phyloP scores from a whole-genome alignment of 805 yeast genomes.

The Candida bentonensis region DNA sequence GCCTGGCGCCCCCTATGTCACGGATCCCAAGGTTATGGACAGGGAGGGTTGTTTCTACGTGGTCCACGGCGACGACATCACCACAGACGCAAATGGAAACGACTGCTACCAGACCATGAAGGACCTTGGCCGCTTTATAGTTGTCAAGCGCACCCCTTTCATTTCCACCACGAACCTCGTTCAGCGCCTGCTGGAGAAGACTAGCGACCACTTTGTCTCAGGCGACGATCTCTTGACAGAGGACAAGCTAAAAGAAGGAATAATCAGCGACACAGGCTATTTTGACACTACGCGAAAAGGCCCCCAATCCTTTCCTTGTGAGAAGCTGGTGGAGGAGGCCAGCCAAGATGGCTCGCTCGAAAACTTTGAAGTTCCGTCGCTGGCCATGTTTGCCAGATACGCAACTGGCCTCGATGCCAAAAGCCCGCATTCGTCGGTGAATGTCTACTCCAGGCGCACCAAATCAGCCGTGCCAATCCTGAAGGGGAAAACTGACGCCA shows the following conservation, averaged over 20 bases:
- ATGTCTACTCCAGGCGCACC: constrained; percentile 3
- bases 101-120: constrained; percentile 83
- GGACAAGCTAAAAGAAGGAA: constrained; percentile 13
- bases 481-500: constrained; percentile 4
- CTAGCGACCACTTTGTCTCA: constrained; percentile 43
- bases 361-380: constrained; percentile 3
- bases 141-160: constrained; percentile 89
- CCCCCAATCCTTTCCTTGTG: no score
- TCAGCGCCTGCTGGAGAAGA: constrained; percentile 61
- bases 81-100: constrained; percentile 89
- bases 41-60: constrained; percentile 66
- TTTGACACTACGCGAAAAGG: background rate
- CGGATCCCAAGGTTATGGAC: constrained; percentile 71
- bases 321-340: constrained; percentile 6
- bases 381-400: constrained; percentile 11
- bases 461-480: constrained; percentile 6
- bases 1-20: constrained; percentile 82
- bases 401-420: constrained; percentile 12
- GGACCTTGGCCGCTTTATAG: constrained; percentile 69
- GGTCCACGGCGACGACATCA: constrained; percentile 97
- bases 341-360: constrained; percentile 6
- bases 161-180: constrained; percentile 92
- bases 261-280: background rate
- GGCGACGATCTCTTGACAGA: constrained; percentile 9
- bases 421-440: constrained; percentile 13